Evolutionary conservation across 805 yeast genomes (phyloP).

Genomic region (Zygotorulaspora chibaensis): DNA sequence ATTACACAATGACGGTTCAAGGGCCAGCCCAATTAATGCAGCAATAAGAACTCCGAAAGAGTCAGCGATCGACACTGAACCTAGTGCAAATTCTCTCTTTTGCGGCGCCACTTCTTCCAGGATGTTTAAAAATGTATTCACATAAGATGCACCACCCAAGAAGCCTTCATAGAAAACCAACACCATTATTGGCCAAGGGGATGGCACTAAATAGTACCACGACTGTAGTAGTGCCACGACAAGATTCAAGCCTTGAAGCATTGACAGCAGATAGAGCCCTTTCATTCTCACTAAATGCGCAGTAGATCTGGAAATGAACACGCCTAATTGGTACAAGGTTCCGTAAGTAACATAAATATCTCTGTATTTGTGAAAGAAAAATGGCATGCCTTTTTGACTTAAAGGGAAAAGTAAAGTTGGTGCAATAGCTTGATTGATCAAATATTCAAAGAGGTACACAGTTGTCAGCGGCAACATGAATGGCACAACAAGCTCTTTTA

Average conservation of each 20-base stretch:
- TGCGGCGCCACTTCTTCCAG: constrained; percentile 49
- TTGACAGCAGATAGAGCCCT: constrained; percentile 56
- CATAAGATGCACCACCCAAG: constrained; percentile 86
- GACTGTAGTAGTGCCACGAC: constrained; percentile 60
- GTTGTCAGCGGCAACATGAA: constrained; percentile 80
- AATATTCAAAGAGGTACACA: constrained; percentile 82
- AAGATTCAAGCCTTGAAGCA: constrained; percentile 65
- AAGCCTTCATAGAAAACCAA: constrained; percentile 83
- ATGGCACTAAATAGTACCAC: constrained; percentile 49
- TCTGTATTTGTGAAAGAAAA: constrained; percentile 68
- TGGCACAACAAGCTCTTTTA: constrained; percentile 49
- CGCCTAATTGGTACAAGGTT: constrained; percentile 86
- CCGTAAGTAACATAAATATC: constrained; percentile 92
- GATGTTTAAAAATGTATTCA: constrained; percentile 79
- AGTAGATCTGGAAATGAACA: constrained; percentile 85
- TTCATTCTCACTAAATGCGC: constrained; percentile 58
- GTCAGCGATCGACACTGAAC: constrained; percentile 79
- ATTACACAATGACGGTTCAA: constrained; percentile 69
- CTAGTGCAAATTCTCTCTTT: constrained; percentile 74
- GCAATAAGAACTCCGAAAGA: constrained; percentile 81
- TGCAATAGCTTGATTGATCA: constrained; percentile 86
- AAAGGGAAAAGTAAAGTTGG: constrained; percentile 83
- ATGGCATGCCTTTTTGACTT: constrained; percentile 36
- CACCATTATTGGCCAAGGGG: constrained; percentile 56
- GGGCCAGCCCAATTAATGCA: constrained; percentile 65